Percentiles rank a stretch among this genome's conserved stretches.
Evolutionary conservation across 1,284 basidiomycete genomes (phyloP).

Genomic region (Naganishia albida): DNA sequence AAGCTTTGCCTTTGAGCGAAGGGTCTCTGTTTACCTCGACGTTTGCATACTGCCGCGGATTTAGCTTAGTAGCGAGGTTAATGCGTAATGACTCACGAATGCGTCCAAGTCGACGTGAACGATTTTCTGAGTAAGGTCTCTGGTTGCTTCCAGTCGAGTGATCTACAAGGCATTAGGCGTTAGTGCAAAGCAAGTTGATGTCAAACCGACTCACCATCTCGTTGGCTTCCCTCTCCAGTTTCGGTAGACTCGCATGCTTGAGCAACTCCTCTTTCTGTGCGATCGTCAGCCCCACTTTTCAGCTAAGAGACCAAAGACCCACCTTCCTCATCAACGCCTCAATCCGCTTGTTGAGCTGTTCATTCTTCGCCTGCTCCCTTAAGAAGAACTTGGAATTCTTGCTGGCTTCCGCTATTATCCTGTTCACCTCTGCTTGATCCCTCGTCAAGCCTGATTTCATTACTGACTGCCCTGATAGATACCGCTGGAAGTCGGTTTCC

Average conservation of each 20-base stretch:
- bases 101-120: constrained; percentile 54
- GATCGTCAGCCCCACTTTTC: neutral
- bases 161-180: constrained; percentile 58
- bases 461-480: constrained; percentile 53
- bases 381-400: constrained; percentile 49
- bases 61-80: neutral
- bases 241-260: constrained; percentile 38
- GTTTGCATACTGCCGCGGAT: constrained; percentile 47
- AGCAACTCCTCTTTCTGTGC: constrained; percentile 49
- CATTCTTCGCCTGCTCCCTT: constrained; percentile 52
- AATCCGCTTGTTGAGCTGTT: constrained; percentile 51
- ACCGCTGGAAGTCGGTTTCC: constrained; percentile 45
- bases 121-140: constrained; percentile 79
- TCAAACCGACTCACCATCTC: constrained; percentile 42
- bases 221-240: constrained; percentile 49
- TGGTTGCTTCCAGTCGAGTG: constrained; percentile 68
- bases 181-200: neutral
- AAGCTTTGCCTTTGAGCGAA: constrained; percentile 75
- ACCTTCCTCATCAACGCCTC: constrained; percentile 50
- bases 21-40: constrained; percentile 73
- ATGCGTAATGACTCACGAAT: constrained; percentile 41
- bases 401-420: constrained; percentile 53
- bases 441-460: constrained; percentile 51
- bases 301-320: neutral
- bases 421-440: constrained; percentile 52